These are phyloP conservation scores for Asterophora parasitica DNA, from an alignment of 768 basidiomycete species.

Conservation along the genomic window DNA sequence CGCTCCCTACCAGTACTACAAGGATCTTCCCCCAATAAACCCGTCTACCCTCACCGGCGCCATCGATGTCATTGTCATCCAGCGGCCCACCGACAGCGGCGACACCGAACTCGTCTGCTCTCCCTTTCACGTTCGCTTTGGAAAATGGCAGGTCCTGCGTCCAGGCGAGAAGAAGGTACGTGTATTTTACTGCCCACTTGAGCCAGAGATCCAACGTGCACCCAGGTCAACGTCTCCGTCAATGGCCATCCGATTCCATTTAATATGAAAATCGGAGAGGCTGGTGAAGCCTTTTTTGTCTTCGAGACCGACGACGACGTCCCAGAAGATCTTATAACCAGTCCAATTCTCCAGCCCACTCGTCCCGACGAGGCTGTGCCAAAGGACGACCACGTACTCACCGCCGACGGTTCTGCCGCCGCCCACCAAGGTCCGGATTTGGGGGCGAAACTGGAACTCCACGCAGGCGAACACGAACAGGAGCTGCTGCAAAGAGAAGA, in stretches of 20 bases:
- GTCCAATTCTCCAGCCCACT: conserved; percentile 77
- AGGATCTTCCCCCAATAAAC: conserved; percentile 80
- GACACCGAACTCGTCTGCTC: conserved; percentile 77
- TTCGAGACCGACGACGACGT: conserved; percentile 96
- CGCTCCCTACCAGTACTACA: conserved; percentile 88
- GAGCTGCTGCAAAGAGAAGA: conserved; percentile 10
- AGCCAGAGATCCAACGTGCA: not conserved
- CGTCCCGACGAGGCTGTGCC: conserved; percentile 33
- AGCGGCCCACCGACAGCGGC: conserved; percentile 60
- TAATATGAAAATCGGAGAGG: conserved; percentile 98
- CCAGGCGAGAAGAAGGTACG: conserved; percentile 89
- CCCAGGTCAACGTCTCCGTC: conserved; percentile 81
- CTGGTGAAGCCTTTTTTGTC: conserved; percentile 98
- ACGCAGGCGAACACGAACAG: conserved; percentile 6
- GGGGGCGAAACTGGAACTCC: conserved; percentile 4
- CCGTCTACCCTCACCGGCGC: conserved; percentile 96
- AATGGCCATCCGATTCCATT: conserved; percentile 87
- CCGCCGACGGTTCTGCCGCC: conserved; percentile 41
- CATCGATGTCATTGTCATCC: conserved; percentile 97
- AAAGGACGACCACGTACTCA: conserved; percentile 20
- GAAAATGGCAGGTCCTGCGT: conserved; percentile 92
- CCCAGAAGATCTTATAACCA: conserved; percentile 89
- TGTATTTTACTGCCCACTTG: not conserved
- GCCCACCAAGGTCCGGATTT: conserved; percentile 30
- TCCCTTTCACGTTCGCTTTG: conserved; percentile 96